Evolutionary conservation across 345 rosid species (phyloP).

Genomic region (Linum lewisii): DNA sequence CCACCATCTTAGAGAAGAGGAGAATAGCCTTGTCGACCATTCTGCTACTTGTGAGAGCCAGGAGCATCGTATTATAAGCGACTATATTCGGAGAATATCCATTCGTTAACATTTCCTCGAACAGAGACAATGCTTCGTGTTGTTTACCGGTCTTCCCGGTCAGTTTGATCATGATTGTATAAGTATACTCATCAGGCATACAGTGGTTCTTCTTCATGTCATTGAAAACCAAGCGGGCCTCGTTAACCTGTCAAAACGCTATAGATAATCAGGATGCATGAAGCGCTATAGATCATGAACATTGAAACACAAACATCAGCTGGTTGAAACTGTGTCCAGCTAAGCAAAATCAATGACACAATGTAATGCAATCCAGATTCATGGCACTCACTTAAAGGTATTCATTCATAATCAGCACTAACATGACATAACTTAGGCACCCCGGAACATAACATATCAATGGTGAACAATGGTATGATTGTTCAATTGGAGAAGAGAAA

Average conservation of each 20-base stretch:
- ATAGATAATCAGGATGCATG: constrained; percentile 39
- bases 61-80: constrained; percentile 68
- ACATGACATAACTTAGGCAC: too few relatives aligned
- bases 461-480: too few relatives aligned
- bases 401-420: neutral
- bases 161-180: constrained; percentile 79
- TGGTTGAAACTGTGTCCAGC: neutral
- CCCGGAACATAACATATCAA: too few relatives aligned
- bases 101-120: constrained; percentile 58
- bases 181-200: constrained; percentile 67
- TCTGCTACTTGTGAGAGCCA: constrained; percentile 53
- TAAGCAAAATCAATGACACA: neutral
- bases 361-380: neutral
- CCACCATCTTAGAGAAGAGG: constrained; percentile 70
- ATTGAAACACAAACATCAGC: constrained; percentile 2
- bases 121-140: constrained; percentile 43
- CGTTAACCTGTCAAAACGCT: constrained; percentile 61
- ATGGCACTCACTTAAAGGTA: neutral
- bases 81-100: constrained; percentile 46
- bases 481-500: neutral
- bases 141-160: constrained; percentile 61
- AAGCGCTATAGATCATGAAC: neutral
- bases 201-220: constrained; percentile 69
- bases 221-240: constrained; percentile 56
- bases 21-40: constrained; percentile 64